These are phyloP conservation scores for Ceratopteris richardii DNA, from an alignment of 75 land plant species.

Conservation along the genomic window DNA sequence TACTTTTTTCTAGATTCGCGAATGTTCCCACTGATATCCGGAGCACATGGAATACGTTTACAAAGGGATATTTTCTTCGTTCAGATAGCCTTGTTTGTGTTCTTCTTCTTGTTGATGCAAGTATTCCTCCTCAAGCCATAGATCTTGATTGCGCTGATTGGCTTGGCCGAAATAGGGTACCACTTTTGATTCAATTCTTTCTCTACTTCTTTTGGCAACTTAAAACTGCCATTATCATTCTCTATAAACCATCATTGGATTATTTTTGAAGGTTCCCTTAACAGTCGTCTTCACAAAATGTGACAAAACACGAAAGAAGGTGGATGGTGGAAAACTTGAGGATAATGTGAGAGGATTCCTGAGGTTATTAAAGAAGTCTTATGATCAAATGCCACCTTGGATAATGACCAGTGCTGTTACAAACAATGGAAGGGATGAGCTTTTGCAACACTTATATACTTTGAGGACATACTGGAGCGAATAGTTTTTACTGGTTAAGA, in stretches of 20 bases:
- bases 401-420: constrained; percentile 82
- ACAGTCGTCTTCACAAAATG: constrained; percentile 86
- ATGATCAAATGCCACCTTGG: constrained; percentile 56
- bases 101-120: constrained; percentile 66
- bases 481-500: constrained; percentile 2
- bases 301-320: constrained; percentile 59
- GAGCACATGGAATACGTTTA: constrained; percentile 66
- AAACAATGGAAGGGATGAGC: constrained; percentile 66
- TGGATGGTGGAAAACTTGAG: constrained; percentile 31
- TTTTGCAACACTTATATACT: constrained; percentile 70
- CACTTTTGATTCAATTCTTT: not conserved
- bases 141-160: constrained; percentile 87
- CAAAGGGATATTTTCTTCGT: constrained; percentile 73
- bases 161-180: constrained; percentile 78
- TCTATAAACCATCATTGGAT: not conserved
- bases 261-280: constrained; percentile 39
- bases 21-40: constrained; percentile 55
- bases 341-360: constrained; percentile 60
- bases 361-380: constrained; percentile 32
- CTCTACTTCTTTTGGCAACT: not conserved
- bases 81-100: constrained; percentile 59
- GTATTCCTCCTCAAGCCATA: constrained; percentile 66
- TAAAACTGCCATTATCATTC: not conserved
- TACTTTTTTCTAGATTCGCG: constrained; percentile 42
- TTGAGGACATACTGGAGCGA: constrained; percentile 73